phyloP scores from a whole-genome alignment of 2,329 filamentous ascomycete species.

The Verticillium isaacii region DNA sequence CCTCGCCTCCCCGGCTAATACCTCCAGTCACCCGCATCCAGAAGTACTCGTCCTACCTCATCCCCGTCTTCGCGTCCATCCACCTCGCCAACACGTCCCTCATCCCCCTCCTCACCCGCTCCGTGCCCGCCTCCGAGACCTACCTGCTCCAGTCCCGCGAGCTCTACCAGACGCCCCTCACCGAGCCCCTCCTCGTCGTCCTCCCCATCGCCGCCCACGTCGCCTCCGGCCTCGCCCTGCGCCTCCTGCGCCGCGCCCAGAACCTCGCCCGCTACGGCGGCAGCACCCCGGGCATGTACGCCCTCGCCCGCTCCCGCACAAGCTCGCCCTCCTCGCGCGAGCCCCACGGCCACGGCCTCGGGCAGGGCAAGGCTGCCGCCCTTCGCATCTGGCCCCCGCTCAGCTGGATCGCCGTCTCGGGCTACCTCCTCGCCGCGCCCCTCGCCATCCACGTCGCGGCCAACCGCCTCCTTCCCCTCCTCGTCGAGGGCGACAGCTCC shows the following conservation, averaged over 20 bases:
- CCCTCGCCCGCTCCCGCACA: constrained; percentile 25
- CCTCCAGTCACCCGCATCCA: constrained; percentile 67
- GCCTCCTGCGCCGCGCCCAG: constrained; percentile 68
- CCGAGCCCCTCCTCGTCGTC: constrained; percentile 75
- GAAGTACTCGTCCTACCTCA: constrained; percentile 84
- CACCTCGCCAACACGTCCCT: constrained; percentile 80
- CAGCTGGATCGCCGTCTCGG: constrained; percentile 65
- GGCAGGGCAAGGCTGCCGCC: not conserved
- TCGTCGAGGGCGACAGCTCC: constrained; percentile 78
- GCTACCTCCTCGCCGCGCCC: constrained; percentile 64
- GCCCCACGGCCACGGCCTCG: not conserved
- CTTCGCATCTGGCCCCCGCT: constrained; percentile 62
- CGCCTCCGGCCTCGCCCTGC: constrained; percentile 69
- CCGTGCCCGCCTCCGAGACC: constrained; percentile 70
- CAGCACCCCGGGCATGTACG: constrained; percentile 49
- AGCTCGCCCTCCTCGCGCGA: constrained; percentile 23
- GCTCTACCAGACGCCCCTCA: constrained; percentile 79
- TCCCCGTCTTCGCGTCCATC: constrained; percentile 68
- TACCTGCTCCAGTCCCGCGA: constrained; percentile 89
- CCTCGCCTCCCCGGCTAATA: not conserved
- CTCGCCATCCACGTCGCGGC: constrained; percentile 68
- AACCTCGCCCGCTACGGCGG: constrained; percentile 73
- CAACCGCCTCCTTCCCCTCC: constrained; percentile 71
- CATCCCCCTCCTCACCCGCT: constrained; percentile 69
- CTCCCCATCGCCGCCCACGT: constrained; percentile 74